A percentile compares a stretch with the other conserved stretches of the same genome.
Evolutionary conservation across 176 grass and related monocot species (phyloP).

Genomic region (Alloteropsis semialata): DNA sequence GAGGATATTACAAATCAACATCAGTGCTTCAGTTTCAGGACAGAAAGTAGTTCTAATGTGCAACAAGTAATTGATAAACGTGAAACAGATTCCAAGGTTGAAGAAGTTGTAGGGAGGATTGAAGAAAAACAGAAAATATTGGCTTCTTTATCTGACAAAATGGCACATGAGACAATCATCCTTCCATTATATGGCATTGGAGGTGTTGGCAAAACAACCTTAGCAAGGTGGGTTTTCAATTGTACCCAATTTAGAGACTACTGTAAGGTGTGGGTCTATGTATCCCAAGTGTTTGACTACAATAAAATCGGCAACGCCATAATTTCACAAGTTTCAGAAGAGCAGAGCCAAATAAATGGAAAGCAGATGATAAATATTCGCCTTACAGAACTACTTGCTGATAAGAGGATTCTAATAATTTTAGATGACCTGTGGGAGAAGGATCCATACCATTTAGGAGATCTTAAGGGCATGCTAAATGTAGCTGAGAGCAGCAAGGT

Average conservation of each 20-base stretch:
- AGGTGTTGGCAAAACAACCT: constrained; percentile 2
- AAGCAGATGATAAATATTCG: not conserved
- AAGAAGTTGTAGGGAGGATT: not conserved
- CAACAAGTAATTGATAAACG: not conserved
- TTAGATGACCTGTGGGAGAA: constrained; percentile 26
- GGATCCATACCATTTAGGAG: not conserved
- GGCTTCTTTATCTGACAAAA: not conserved
- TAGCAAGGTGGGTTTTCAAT: constrained; percentile 4
- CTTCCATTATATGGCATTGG: constrained; percentile 13
- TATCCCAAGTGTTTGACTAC: not conserved
- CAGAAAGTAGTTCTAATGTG: not conserved
- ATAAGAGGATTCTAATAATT: not conserved
- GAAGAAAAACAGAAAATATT: not conserved
- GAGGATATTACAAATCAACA: not conserved
- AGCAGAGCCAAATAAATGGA: not conserved
- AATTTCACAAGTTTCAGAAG: not conserved
- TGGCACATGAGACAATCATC: not conserved
- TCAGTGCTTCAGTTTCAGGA: not conserved
- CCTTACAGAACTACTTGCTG: not conserved
- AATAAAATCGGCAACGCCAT: not conserved
- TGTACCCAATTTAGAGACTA: not conserved
- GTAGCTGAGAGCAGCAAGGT: not conserved
- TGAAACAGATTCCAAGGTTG: not conserved
- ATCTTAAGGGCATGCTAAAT: not conserved
- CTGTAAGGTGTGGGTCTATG: not conserved